phyloP scores from a whole-genome alignment of 768 basidiomycete genomes.

The Amanita thiersii region DNA sequence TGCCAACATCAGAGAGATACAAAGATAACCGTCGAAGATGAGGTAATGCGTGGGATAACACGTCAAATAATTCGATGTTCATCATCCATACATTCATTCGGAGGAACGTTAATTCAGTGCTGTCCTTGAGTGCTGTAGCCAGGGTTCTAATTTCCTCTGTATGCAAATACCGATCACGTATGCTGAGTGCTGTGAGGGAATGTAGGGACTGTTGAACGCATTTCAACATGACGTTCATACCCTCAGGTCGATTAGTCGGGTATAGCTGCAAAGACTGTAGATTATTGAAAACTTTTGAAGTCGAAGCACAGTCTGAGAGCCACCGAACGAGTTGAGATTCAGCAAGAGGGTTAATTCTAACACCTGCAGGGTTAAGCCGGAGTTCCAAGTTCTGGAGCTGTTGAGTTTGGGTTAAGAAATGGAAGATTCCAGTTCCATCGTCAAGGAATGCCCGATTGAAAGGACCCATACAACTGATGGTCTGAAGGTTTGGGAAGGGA shows the following conservation, averaged over 20 bases:
- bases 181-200: constrained; percentile 24
- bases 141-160: constrained; percentile 22
- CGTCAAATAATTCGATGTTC: constrained; percentile 24
- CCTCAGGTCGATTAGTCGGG: constrained; percentile 25
- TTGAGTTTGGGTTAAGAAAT: constrained; percentile 21
- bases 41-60: constrained; percentile 22
- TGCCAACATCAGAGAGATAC: constrained; percentile 20
- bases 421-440: constrained; percentile 27
- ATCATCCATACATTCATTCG: constrained; percentile 26
- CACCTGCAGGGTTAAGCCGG: constrained; percentile 29
- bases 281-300: constrained; percentile 19
- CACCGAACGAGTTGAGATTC: constrained; percentile 28
- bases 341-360: constrained; percentile 17
- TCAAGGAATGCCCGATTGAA: constrained; percentile 29
- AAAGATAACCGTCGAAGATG: constrained; percentile 22
- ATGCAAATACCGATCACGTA: constrained; percentile 33
- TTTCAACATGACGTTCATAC: constrained; percentile 24
- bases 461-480: constrained; percentile 27
- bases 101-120: constrained; percentile 19
- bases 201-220: constrained; percentile 23
- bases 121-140: constrained; percentile 16
- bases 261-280: constrained; percentile 31
- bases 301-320: constrained; percentile 21
- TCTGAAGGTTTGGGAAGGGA: constrained; percentile 23
- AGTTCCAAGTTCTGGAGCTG: constrained; percentile 27